phyloP scores from a whole-genome alignment of 148 eudicot genomes.

The Diospyros kaki region DNA sequence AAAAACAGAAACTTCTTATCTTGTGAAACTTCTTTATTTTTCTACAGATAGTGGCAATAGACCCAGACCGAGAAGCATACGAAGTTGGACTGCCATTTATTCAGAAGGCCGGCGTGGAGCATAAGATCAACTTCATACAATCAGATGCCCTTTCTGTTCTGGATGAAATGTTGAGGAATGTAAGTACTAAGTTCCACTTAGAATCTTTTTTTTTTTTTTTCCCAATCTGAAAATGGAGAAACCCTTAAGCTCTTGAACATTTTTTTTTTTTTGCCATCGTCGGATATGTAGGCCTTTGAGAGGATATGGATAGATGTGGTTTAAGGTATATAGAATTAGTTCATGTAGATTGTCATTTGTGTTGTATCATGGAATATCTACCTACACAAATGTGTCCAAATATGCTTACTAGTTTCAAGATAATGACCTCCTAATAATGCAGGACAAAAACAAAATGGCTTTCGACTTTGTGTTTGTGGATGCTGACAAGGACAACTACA shows the following conservation, averaged over 20 bases:
- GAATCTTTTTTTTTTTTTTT: too few species aligned
- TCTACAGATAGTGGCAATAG: too few species aligned
- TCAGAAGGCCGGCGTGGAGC: too few species aligned
- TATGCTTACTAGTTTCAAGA: not conserved
- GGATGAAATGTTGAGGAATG: conserved; percentile 24
- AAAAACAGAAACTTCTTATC: too few species aligned
- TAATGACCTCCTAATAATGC: not conserved
- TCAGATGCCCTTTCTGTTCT: conserved; percentile 15
- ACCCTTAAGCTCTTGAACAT: not conserved
- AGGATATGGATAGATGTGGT: too few species aligned
- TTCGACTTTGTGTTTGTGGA: not conserved
- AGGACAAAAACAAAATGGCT: too few species aligned
- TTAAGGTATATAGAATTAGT: too few species aligned
- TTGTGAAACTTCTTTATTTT: too few species aligned
- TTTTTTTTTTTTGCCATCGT: too few species aligned
- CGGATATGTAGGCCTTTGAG: too few species aligned
- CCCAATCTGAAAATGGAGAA: too few species aligned
- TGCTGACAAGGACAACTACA: conserved; percentile 12
- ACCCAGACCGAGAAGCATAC: conserved; percentile 15
- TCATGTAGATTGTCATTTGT: too few species aligned
- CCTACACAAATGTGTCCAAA: not conserved
- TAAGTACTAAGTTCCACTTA: not conserved
- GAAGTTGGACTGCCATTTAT: not conserved
- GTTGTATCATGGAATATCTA: not conserved
- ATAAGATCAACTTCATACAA: conserved; percentile 9